A percentile compares a stretch with the other conserved stretches of the same genome.
Conservation (phyloP, 83 land plant species). For the Picea mariana region DNA sequence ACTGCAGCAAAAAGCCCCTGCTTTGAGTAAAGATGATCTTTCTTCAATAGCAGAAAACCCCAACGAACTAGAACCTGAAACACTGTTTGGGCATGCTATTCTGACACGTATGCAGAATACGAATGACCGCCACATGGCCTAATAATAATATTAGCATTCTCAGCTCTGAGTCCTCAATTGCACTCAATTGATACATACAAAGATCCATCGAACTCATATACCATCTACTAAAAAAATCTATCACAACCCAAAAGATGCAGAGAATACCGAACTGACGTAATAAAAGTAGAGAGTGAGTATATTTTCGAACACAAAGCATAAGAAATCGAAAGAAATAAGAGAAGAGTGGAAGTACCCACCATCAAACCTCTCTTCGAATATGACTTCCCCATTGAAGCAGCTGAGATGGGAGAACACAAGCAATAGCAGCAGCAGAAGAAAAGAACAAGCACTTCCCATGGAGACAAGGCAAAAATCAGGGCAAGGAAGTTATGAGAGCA, state of each 20-base stretch:
- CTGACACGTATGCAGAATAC: too few relatives aligned
- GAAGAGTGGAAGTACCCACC: constrained; percentile 14
- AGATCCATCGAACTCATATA: not conserved
- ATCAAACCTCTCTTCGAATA: constrained; percentile 51
- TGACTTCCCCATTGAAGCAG: constrained; percentile 25
- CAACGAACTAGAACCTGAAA: not conserved
- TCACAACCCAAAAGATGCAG: not conserved
- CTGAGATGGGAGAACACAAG: not conserved
- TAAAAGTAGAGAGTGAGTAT: not conserved
- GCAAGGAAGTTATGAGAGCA: not conserved
- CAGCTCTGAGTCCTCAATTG: too few relatives aligned
- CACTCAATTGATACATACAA: too few relatives aligned
- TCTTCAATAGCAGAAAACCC: not conserved
- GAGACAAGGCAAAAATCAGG: not conserved
- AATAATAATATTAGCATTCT: too few relatives aligned
- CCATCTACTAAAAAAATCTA: not conserved
- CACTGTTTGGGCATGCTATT: not conserved
- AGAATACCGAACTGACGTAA: not conserved
- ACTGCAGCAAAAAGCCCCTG: not conserved
- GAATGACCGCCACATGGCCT: too few relatives aligned
- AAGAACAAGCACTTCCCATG: not conserved
- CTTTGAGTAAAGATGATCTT: not conserved
- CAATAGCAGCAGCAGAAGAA: constrained; percentile 15
- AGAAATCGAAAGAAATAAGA: not conserved
- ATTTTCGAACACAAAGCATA: not conserved